phyloP scores from a whole-genome alignment of 768 basidiomycete genomes.

The Mrakia gelida region DNA sequence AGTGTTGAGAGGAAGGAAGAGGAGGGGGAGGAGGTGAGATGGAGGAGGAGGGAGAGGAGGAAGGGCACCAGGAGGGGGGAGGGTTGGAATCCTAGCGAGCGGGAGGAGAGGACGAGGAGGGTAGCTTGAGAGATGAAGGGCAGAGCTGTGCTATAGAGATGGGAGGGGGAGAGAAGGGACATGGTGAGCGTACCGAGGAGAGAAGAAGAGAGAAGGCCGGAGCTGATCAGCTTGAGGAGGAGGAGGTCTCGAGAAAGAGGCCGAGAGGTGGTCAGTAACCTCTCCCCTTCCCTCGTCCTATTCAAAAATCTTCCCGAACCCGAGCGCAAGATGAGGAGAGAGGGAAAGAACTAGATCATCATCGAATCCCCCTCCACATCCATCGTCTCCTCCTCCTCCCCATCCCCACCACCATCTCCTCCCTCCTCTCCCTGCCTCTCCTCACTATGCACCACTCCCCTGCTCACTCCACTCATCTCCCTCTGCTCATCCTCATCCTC shows the following conservation, averaged over 20 bases:
- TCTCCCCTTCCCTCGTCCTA: no score
- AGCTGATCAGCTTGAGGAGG: no score
- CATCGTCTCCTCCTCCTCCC: neutral
- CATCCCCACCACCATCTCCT: neutral
- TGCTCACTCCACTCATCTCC: neutral
- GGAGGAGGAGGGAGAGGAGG: neutral
- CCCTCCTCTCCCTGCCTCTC: no score
- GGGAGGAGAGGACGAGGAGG: neutral
- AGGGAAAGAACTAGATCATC: neutral
- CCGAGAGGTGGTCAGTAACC: no score
- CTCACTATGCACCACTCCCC: neutral
- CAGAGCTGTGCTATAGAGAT: no score
- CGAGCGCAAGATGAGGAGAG: neutral
- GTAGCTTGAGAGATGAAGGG: neutral
- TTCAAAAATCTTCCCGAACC: neutral
- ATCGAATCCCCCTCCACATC: constrained; percentile 15
- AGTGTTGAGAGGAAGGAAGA: neutral
- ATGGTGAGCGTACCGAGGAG: no score
- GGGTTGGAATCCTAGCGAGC: constrained; percentile 5
- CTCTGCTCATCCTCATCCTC: neutral
- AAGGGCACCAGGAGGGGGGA: neutral
- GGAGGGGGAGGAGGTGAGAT: neutral
- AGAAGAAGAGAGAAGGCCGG: no score
- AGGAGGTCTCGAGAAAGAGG: no score
- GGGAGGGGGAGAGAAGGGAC: no score